Evolutionary conservation across 2,329 filamentous ascomycete species (phyloP), one percentile per base, ranked within the genome.

Genomic region (Fusarium nodosum): DNA sequence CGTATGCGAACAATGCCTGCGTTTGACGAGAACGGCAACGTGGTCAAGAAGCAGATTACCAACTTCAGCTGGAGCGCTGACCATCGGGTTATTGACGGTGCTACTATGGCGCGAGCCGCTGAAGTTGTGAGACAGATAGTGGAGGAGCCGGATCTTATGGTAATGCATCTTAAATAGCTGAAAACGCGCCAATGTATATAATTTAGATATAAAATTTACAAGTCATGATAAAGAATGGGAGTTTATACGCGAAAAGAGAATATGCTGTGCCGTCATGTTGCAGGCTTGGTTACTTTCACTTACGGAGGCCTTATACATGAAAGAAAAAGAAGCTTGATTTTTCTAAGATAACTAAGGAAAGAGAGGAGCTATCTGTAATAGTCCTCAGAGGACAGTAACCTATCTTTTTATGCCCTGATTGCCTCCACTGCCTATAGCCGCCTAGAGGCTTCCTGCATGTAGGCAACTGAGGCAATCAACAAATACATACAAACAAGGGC

Each of bases 41-140:
- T 98, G 15, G 85, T 94, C 15, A 89, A 88, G 80, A 92, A 89
- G 78, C 91, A 97, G 75, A 87, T 97, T 65, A 91, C 91, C 77
- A 94, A 97, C 77, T 93, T 98, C 74, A 98, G 94, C 81, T 98
- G 95, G 95, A 95, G 93, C 78, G 95, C 95, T 8, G 94, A 98
- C 80, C 96, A 99, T 80, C 86, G 96, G 22, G 92, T 98, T 56
- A 90, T 98, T 47, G 96, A 99, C 80, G 96, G 96, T 3, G 95
- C 95, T 47, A 97, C 94, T 64, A 93, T 97, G 87, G 96, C 96
- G 22, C 87, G 94, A 71, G 95, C 95, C 78, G 94, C 93, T 15
- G 93, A 94, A 74, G 86, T 91, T 66, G 92, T 98, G 24, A 89
- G 90, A 73, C 84, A 85, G 53, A 88, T 92, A 72, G 87, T 98